Evolutionary conservation across 2,329 filamentous ascomycete genomes (phyloP), one percentile per base, ranked within the genome.

Genomic region (Fusarium pseudoanthophilum): DNA sequence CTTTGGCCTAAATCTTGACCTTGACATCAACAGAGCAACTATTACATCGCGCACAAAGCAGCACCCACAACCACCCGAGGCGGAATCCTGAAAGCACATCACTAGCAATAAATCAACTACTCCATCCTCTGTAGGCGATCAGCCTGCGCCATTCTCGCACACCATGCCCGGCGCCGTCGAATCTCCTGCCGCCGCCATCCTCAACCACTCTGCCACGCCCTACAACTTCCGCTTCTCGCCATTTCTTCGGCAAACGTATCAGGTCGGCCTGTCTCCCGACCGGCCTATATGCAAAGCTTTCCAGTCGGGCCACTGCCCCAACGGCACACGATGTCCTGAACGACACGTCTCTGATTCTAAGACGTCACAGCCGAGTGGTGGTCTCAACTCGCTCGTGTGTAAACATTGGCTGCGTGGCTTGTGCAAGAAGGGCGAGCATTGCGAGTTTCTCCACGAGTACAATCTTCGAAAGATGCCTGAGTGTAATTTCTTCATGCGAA

Each of bases 361-460:
- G 67, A 72, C 75, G 9, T 72, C 78, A 26, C 79, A 80, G 66
- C 81, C 80, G n/a, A 78, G 82, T 20, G 83, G 86, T 45, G 91
- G 90, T 39, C 92, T 92, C 81, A 93, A 92, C 84, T 93, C 89
- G 80, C 90, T 98, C 21, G 95, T 99, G 69, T 99, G 96, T 90
- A 99, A 99, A 86, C 96, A 98, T 87, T 98, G 96, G 92, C 91
- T 98, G 79, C 93, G 97, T 74, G 95, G 95, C 0, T 90, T 99
- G 26, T 99, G 96, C 87, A 99, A 99, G 82, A 98, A 98, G 84
- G 96, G 95, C 78, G 92, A 98, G 80, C 90, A 91, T 76, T 99
- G 96, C 90, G 96, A 99, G 85, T 99, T 98, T 79, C 87, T 98
- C 55, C 96, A 99, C 87, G 96, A 98, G 84, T 99, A 98, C 87